Conservation (phyloP, 2,329 filamentous ascomycete species). For the Phaeosphaeria sp. region DNA sequence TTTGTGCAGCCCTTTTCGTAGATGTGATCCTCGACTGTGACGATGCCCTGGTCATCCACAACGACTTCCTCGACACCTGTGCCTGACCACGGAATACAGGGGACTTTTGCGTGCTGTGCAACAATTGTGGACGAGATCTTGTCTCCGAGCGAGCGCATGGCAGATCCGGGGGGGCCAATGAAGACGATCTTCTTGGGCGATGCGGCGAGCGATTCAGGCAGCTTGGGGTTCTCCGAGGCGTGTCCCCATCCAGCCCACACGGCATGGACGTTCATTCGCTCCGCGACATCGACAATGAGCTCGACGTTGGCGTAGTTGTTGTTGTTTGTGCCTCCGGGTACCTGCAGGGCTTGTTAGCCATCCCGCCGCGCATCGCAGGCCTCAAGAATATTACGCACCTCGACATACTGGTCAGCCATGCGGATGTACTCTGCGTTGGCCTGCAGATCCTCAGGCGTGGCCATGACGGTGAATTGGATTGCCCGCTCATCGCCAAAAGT, state of each 20-base stretch:
- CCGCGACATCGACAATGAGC: constrained; percentile 96
- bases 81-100: constrained; percentile 99
- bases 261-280: constrained; percentile 97
- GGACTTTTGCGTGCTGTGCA: constrained; percentile 93
- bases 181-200: constrained; percentile 99
- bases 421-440: constrained; percentile 99
- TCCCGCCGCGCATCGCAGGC: constrained; percentile 1
- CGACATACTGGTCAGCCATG: constrained; percentile 99
- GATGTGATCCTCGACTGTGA: constrained; percentile 84
- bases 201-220: constrained; percentile 93
- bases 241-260: constrained; percentile 99
- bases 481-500: constrained; percentile 97
- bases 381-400: constrained; percentile 57
- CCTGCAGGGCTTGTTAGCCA: constrained; percentile 54
- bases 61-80: constrained; percentile 84
- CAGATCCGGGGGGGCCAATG: constrained; percentile 95
- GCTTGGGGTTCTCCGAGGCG: constrained; percentile 96
- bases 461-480: constrained; percentile 99
- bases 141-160: constrained; percentile 98
- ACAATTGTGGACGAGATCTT: constrained; percentile 99
- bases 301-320: constrained; percentile 99
- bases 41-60: constrained; percentile 82
- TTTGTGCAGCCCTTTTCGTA: constrained; percentile 92
- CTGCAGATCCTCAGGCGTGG: constrained; percentile 94
- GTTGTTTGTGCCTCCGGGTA: constrained; percentile 98